These are phyloP conservation scores for Cyclotella distinguenda DNA, from an alignment of 108 stramenopile species.

Conservation along the genomic window DNA sequence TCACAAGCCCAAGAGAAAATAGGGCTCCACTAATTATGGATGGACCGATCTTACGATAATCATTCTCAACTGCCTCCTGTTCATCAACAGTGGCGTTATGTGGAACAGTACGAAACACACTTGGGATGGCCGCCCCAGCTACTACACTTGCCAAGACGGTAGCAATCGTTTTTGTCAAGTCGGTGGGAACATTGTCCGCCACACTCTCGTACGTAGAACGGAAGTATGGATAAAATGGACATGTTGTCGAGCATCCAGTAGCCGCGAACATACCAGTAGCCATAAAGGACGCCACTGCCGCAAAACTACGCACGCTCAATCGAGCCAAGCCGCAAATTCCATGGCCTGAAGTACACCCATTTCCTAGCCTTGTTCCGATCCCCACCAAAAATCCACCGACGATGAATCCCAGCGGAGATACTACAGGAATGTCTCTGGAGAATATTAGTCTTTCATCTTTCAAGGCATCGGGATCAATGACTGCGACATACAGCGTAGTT, in stretches of 20 bases:
- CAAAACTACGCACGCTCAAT: constrained; percentile 65
- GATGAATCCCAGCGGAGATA: constrained; percentile 45
- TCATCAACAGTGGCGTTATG: constrained; percentile 3
- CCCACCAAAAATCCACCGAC: constrained; percentile 73
- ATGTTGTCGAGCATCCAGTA: constrained; percentile 27
- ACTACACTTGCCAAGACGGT: constrained; percentile 27
- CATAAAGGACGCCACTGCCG: constrained; percentile 81
- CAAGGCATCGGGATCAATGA: constrained; percentile 36
- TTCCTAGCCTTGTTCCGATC: constrained; percentile 50
- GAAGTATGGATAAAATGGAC: constrained; percentile 41
- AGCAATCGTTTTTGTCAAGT: constrained; percentile 19
- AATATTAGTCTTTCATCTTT: constrained; percentile 24
- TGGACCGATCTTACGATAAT: constrained; percentile 37
- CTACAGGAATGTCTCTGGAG: constrained; percentile 16
- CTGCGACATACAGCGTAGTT: constrained; percentile 23
- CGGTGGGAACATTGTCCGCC: constrained; percentile 10
- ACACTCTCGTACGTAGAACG: constrained; percentile 13
- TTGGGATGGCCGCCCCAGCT: constrained; percentile 6
- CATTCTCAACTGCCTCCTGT: constrained; percentile 30
- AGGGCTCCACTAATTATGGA: constrained; percentile 25
- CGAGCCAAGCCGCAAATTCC: constrained; percentile 87
- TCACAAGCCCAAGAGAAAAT: constrained; percentile 56
- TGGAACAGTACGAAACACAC: constrained; percentile 21
- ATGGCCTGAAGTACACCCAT: constrained; percentile 77
- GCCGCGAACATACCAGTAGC: constrained; percentile 53